Base-by-base conservation (phyloP, 495 filamentous ascomycete species). In the Penicillium lagena region DNA sequence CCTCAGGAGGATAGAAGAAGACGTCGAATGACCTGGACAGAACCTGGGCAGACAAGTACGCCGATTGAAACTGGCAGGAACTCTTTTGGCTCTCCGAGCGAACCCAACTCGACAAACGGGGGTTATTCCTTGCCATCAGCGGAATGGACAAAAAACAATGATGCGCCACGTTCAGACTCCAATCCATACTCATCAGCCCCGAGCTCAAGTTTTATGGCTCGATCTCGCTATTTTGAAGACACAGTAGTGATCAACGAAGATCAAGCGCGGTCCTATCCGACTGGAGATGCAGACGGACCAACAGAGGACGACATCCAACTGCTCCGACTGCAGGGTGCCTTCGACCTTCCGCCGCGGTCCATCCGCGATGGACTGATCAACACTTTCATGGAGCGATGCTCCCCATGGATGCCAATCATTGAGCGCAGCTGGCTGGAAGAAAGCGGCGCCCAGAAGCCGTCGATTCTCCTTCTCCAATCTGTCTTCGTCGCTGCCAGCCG, bases 341-440 rank as follows among this genome's bases (percentile, higher is more conserved):
- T 60, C 12, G 54, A 60, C 15, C 45, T 57, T 5, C 56, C 56
- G 7, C 54, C 54, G 13, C 45, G 50, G n/a, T 41, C 54, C 34
- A 44, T 60, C 4, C 54, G 54, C 1, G 50, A 60, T 27, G 50
- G 54, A 5, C 22, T 60, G 35, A 54, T 60, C 30, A 56, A 60
- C 41, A 57, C 50, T 9, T 60, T 57, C 37, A 60, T 60, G 50
- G 50, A 56, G 15, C 38, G 46, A 33, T 56, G 54, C 30, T 50
- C 54, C 6, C 56, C 56, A 22, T 57, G 54, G 56, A 60, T 60
- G 56, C 56, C 56, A 0, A 60, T 60, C 13, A 46, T 60, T 7
- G 56, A 60, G 27, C 47, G 54, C 8, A 54, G 45, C 12, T 57
- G 56, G 54, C 33, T 60, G 11, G 50, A 60, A 37, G 50, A 54